Evolutionary conservation across 306 rosid genomes (phyloP), one percentile per base, ranked within the genome.

Genomic region (Vigna radiata): DNA sequence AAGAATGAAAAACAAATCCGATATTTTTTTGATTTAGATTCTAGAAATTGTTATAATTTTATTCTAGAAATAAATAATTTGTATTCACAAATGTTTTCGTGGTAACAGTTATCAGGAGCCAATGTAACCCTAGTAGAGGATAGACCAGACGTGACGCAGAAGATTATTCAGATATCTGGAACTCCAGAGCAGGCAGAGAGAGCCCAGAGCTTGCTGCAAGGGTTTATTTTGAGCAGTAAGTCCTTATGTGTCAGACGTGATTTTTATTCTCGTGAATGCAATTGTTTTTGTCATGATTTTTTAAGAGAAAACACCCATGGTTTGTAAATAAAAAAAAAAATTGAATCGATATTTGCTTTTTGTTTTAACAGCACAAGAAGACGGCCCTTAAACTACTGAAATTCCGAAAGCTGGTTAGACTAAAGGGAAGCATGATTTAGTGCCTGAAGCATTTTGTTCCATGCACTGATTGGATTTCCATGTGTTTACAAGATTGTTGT

Each of bases 161-260:
- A 95, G 90, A 85, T 83, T 66, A 96, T 96, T 83, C 96, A 89
- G 83, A 89, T 96, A 81, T 88, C 99, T 5, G 98, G 99, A 12
- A 87, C 97, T 29, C 99, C 94, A 17, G 99, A 96, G 81, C 99
- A 92, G 87, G 95, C 96, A 5, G 98, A 96, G 86, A 86, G 97
- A 86, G 99, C 96, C 48, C 99, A 96, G 85, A 93, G 98, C 91
- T 86, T 96, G 87, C 91, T 96, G 79, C 99, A 92, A 74, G 99
- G 99, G 63, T 92, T 96, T 82, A 92, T 96, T 74, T 86, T 96
- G 83, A 96, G 99, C 93, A 85, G 99, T 93, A 84, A 88, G 97
- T 77, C 77, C 71, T 77, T 44, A 16, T 62, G 25, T 11, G 48
- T 85, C 53, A 17, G 59, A 21, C 11, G 16, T 71, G n/a, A 18